phyloP scores from a whole-genome alignment of 2,329 filamentous ascomycete species.

The Cucurbitaria berberidis region DNA sequence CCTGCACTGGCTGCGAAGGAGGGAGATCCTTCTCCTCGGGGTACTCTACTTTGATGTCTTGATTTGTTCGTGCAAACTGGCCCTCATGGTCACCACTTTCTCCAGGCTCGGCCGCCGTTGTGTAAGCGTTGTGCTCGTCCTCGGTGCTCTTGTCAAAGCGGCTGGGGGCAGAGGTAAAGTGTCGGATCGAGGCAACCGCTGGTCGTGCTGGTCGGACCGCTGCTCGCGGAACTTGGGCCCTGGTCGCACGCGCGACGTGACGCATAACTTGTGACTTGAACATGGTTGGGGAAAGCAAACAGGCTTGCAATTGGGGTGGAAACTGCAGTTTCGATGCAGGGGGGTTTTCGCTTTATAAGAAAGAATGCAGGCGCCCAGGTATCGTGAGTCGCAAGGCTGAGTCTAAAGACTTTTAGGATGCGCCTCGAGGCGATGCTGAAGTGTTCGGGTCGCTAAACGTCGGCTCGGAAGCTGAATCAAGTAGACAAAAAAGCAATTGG shows the following conservation, averaged over 20 bases:
- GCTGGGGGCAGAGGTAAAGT: conserved; percentile 36
- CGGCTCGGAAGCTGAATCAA: conserved; percentile 7
- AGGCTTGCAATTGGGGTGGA: conserved; percentile 2
- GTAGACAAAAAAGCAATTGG: conserved; percentile 4
- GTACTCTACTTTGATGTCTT: conserved; percentile 78
- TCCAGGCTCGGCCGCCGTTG: conserved; percentile 47
- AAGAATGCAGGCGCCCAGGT: conserved; percentile 14
- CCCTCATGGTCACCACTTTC: conserved; percentile 63
- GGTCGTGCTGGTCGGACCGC: conserved; percentile 26
- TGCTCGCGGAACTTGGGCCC: conserved; percentile 36
- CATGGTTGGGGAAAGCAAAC: conserved; percentile 32
- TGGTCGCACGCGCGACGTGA: conserved; percentile 35
- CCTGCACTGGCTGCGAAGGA: conserved; percentile 71
- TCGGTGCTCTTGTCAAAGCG: conserved; percentile 34
- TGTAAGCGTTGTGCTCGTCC: conserved; percentile 41
- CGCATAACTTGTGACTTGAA: conserved; percentile 43
- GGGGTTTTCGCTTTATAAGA: conserved; percentile 4
- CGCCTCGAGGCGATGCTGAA: conserved; percentile 2
- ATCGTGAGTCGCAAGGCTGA: conserved; percentile 12
- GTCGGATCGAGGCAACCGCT: conserved; percentile 27
- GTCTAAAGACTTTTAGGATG: conserved; percentile 13
- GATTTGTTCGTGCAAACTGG: conserved; percentile 78
- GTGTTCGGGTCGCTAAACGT: conserved; percentile 16
- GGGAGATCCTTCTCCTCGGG: conserved; percentile 77
- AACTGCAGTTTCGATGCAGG: conserved; percentile 1